Evolutionary conservation across 768 basidiomycete genomes (phyloP), one percentile per base, ranked within the genome.

Genomic region (Rickenella mellea): DNA sequence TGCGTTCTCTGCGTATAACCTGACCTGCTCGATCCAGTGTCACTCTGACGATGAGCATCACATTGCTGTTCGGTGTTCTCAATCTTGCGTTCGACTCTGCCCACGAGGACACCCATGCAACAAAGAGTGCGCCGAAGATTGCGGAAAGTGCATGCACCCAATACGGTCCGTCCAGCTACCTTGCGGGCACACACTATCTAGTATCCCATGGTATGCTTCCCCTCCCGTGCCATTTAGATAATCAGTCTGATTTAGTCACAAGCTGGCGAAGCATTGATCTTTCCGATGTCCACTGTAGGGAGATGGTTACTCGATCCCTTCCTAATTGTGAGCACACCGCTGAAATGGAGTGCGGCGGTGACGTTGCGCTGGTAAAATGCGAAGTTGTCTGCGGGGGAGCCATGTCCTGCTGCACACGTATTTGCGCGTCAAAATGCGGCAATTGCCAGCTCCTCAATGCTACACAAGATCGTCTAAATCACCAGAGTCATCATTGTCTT

Each of bases 11-110:
- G 24, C 25, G 2, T 32, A 21, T 5, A 27, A 3, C 27, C 27
- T 27, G 22, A 17, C 20, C 14, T 32, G 26, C 9, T 12, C 43
- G 44, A 33, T 22, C 6, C 45, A 82, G 74, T 82, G 80, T 43
- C 79, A 83, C 45, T 65, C 71, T 0, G 80, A 80, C 37, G 73
- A 78, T 43, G 67, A 69, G 1, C 64, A 71, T 10, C 80, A 83
- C 44, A 33, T 68, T 12, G 54, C 61, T 27, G 66, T 72, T 9
- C 49, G 54, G 10, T 82, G 82, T 49, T 54, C 52, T 10, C 64
- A 71, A 43, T 57, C 55, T 7, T 82, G 82, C 48, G 58, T 62
- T 25, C 63, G 66, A 22, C 66, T 78, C 5, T 83, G 82, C 47
- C 48, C 61, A 0, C 64, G 73, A 22, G 59, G 60, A 1, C 82